Conservation (phyloP, 306 rosid genomes). For the Datisca glomerata region DNA sequence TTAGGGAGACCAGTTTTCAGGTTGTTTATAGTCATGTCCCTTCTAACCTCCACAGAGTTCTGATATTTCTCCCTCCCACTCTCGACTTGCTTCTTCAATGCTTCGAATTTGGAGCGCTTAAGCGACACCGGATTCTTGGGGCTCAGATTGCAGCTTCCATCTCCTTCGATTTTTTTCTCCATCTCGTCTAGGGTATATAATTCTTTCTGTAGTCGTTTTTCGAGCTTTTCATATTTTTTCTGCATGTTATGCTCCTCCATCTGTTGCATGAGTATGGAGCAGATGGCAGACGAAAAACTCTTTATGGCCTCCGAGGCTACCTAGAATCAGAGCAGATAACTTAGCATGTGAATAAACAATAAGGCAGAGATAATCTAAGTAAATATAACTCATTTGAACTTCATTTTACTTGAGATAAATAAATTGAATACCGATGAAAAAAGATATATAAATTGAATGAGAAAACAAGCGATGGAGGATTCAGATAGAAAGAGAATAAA, state of each 20-base stretch:
- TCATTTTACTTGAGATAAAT: too few relatives aligned
- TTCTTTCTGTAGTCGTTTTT: conserved; percentile 48
- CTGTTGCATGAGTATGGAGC: conserved; percentile 38
- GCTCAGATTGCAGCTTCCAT: conserved; percentile 22
- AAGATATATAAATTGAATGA: too few relatives aligned
- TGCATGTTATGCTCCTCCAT: conserved; percentile 45
- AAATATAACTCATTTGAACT: too few relatives aligned
- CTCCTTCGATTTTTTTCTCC: conserved; percentile 31
- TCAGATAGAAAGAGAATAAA: too few relatives aligned
- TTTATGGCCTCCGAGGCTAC: conserved; percentile 60
- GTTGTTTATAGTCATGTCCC: conserved; percentile 36
- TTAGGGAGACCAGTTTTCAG: conserved; percentile 58
- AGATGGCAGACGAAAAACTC: conserved; percentile 39
- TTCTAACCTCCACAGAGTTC: conserved; percentile 37
- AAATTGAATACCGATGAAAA: too few relatives aligned
- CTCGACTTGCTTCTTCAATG: conserved; percentile 49
- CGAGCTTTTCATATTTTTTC: conserved; percentile 44
- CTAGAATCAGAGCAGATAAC: conserved; percentile 27
- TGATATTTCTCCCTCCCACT: conserved; percentile 34
- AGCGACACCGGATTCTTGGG: conserved; percentile 48
- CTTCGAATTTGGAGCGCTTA: conserved; percentile 51
- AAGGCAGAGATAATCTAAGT: too few relatives aligned
- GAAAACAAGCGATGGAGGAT: too few relatives aligned
- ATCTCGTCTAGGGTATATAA: conserved; percentile 26
- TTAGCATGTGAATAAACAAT: background rate